A percentile compares a stretch with the other conserved stretches of the same genome.
These are phyloP conservation scores for Aurifilum marmelostoma DNA, from an alignment of 2,329 filamentous ascomycete genomes.

Conservation along the genomic window DNA sequence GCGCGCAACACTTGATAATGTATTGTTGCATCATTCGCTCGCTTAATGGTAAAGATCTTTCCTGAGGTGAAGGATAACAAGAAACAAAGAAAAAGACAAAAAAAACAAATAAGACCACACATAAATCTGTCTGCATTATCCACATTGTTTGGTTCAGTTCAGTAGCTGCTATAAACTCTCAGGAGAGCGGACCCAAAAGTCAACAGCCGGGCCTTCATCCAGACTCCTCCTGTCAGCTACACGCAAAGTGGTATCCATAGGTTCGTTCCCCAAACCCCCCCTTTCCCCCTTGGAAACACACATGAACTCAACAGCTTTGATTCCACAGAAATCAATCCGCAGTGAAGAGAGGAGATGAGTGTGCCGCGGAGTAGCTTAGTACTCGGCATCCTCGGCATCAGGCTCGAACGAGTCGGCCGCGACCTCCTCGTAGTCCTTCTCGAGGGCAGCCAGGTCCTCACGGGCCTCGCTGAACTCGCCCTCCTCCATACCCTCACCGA, in stretches of 20 bases:
- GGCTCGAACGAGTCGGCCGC: conserved; percentile 71
- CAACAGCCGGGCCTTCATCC: neutral
- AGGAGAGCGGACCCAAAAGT: neutral
- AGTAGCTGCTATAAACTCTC: neutral
- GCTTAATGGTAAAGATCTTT: conserved; percentile 19
- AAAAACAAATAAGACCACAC: neutral
- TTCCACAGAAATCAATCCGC: conserved; percentile 16
- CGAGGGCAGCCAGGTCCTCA: conserved; percentile 81
- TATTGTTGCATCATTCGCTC: neutral
- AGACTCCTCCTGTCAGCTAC: conserved; percentile 12
- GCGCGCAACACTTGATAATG: neutral
- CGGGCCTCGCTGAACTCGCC: conserved; percentile 87
- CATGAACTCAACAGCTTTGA: conserved; percentile 14
- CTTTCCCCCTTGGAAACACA: conserved; percentile 10
- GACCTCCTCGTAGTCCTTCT: conserved; percentile 88
- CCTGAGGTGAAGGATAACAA: neutral
- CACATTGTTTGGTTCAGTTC: neutral
- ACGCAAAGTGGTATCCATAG: conserved; percentile 26
- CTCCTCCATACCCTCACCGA: conserved; percentile 91
- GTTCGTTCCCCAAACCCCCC: neutral
- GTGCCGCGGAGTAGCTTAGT: conserved; percentile 57
- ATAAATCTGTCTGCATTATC: neutral
- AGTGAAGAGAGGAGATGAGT: neutral
- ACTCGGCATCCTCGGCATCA: conserved; percentile 72
- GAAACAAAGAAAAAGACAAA: neutral